Evolutionary conservation across 2,329 filamentous ascomycete genomes (phyloP), one percentile per base, ranked within the genome.

Genomic region (Cytospora piceae): DNA sequence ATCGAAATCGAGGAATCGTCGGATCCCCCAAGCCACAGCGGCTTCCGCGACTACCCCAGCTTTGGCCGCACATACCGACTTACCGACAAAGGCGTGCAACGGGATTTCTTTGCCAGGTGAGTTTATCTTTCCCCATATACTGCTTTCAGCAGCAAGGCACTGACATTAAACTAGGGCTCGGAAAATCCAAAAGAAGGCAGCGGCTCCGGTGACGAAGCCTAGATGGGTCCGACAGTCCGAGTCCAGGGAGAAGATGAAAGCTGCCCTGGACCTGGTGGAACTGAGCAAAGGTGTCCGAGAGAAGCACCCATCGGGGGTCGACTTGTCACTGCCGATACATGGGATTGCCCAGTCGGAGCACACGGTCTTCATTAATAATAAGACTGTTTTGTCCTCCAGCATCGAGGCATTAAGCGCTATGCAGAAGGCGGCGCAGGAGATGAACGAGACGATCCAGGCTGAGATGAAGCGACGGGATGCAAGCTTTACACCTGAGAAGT

Each of bases 1-100:
- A 87, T 93, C 71, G 90, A 93, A 70, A 79, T 93, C 64, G 87
- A 89, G 63, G 81, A 80, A 71, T 77, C 83, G 46, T 3, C 29
- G 22, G 84, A 89, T 42, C 83, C 55, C 22, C 51, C 57, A 20
- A 34, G 32, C 31, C 49, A 86, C 37, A 76, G 76, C 32, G 82
- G 66, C 34, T 49, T 63, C 55, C 59, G 56, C 17, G 66, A 66
- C 27, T 58, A 52, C 31, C 32, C 27, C 15, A 67, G 56, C 60
- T 68, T 55, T 31, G 66, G 66, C 24, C 58, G 55, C 9, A 17
- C 22, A n/a, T 59, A 66, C 32, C 54, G 56, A 12, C 39, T 68
- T 11, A 39, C 46, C 24, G 22, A 53, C 24, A 52, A 17, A 3
- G 66, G 66, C 42, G 53, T 68, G n/a, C 61, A 58, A 39, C 63